Conservation (phyloP, 2,329 filamentous ascomycete species). For the Hypoxylon sp. region DNA sequence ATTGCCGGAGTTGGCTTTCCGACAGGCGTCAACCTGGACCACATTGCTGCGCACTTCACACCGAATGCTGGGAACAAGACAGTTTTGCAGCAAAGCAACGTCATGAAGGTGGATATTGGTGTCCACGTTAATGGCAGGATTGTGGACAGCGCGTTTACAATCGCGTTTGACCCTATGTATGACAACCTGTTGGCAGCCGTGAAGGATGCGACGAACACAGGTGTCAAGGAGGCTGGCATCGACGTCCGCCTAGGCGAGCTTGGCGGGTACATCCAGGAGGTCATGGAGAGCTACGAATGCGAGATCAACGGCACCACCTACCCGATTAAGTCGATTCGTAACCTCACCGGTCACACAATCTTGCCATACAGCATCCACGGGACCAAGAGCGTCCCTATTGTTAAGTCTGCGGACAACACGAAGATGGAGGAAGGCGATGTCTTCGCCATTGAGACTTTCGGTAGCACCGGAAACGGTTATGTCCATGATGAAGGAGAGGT, state of each 20-base stretch:
- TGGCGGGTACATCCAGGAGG: slow-evolving; percentile 85
- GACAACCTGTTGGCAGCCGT: slow-evolving; percentile 81
- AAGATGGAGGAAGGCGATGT: slow-evolving; percentile 99
- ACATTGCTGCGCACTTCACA: slow-evolving; percentile 88
- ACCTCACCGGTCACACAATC: slow-evolving; percentile 91
- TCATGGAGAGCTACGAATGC: slow-evolving; percentile 93
- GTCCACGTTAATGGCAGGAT: slow-evolving; percentile 85
- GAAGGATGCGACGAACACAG: slow-evolving; percentile 84
- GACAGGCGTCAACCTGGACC: slow-evolving; percentile 84
- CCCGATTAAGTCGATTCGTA: slow-evolving; percentile 86
- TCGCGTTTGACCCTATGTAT: slow-evolving; percentile 80
- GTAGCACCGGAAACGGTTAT: slow-evolving; percentile 90
- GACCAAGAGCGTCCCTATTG: slow-evolving; percentile 92
- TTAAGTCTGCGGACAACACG: slow-evolving; percentile 86
- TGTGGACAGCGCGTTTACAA: slow-evolving; percentile 84
- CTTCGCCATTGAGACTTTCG: slow-evolving; percentile 96
- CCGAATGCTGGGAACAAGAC: slow-evolving; percentile 89
- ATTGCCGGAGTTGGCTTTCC: slow-evolving; percentile 89
- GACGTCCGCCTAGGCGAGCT: slow-evolving; percentile 91
- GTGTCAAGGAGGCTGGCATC: slow-evolving; percentile 90
- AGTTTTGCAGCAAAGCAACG: slow-evolving; percentile 77
- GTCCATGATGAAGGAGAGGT: slow-evolving; percentile 90
- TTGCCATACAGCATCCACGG: slow-evolving; percentile 91
- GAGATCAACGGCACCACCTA: slow-evolving; percentile 83
- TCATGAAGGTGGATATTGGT: slow-evolving; percentile 86